phyloP scores from a whole-genome alignment of 2,329 filamentous ascomycete species.

The Fusarium sp. region DNA sequence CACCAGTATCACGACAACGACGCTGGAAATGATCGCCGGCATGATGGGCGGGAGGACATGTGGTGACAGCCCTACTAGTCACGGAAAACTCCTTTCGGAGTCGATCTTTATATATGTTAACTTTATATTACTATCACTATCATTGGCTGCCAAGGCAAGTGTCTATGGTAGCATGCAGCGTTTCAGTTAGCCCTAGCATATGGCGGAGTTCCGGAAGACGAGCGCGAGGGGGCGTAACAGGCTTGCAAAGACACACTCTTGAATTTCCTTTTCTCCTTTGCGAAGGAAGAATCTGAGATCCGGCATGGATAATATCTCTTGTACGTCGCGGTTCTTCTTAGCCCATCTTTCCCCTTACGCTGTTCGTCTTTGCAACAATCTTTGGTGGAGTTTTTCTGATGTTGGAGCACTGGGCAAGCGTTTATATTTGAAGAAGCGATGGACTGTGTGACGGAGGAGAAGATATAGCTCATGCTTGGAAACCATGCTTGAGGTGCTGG shows the following conservation, averaged over 20 bases:
- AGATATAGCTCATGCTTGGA: slow-evolving; percentile 1
- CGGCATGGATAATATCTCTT: slow-evolving; percentile 32
- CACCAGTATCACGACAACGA: slow-evolving; percentile 54
- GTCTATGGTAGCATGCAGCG: slow-evolving; percentile 37
- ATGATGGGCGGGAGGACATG: slow-evolving; percentile 55
- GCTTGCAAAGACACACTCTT: slow-evolving; percentile 34
- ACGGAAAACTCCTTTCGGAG: slow-evolving; percentile 22
- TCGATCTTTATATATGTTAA: slow-evolving; percentile 40
- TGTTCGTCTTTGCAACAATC: slow-evolving; percentile 25
- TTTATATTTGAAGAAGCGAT: slow-evolving; percentile 37
- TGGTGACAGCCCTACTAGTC: slow-evolving; percentile 51
- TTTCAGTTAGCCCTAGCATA: slow-evolving; percentile 49
- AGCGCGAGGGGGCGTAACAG: slow-evolving; percentile 38
- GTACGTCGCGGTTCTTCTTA: slow-evolving; percentile 21
- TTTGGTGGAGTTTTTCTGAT: slow-evolving; percentile 33
- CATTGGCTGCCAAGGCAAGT: slow-evolving; percentile 34
- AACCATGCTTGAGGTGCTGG: slow-evolving; percentile 7
- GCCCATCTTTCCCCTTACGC: slow-evolving; percentile 17
- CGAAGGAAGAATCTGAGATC: slow-evolving; percentile 29
- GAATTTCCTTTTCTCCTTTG: slow-evolving; percentile 28
- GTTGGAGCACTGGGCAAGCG: slow-evolving; percentile 40
- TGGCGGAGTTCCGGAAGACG: slow-evolving; percentile 50
- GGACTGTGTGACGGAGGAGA: slow-evolving; percentile 11
- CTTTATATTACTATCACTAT: slow-evolving; percentile 35
- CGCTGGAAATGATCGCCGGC: slow-evolving; percentile 48